Conservation (phyloP, 1,284 basidiomycete species). For the Cystobasidium slooffiae region DNA sequence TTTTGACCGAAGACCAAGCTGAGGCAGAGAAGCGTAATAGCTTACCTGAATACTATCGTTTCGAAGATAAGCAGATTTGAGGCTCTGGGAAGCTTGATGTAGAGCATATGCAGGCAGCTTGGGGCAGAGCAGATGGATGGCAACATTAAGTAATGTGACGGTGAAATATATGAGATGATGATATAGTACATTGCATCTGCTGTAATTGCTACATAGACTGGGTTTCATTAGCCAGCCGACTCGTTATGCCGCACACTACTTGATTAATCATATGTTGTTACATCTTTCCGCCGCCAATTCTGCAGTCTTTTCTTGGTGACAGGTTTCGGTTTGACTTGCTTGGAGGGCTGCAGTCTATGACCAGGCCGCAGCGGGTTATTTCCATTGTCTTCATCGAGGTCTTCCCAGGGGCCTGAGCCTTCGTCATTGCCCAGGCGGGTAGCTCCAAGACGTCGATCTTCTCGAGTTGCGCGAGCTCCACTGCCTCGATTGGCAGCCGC, state of each 20-base stretch:
- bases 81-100: too few relatives aligned
- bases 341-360: neutral
- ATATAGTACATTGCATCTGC: neutral
- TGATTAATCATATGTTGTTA: slow-evolving; percentile 39
- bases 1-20: slow-evolving; percentile 55
- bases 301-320: slow-evolving; percentile 32
- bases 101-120: too few relatives aligned
- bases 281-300: slow-evolving; percentile 41
- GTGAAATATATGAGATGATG: neutral
- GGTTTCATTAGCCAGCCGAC: neutral
- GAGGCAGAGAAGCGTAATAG: slow-evolving; percentile 48
- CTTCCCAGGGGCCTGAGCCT: slow-evolving; percentile 5
- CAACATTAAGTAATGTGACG: too few relatives aligned
- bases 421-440: slow-evolving; percentile 6
- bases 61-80: neutral
- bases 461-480: slow-evolving; percentile 11
- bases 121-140: too few relatives aligned
- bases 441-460: slow-evolving; percentile 31
- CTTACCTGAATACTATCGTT: slow-evolving; percentile 47
- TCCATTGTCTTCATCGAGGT: slow-evolving; percentile 19
- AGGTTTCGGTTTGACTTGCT: slow-evolving; percentile 10
- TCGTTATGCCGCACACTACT: neutral
- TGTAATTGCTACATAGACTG: neutral
- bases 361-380: slow-evolving; percentile 2
- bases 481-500: slow-evolving; percentile 3